Percentiles rank a stretch among this genome's conserved stretches.
Evolutionary conservation across 1,139 yeast genomes (phyloP).

Genomic region (Candida sp.): DNA sequence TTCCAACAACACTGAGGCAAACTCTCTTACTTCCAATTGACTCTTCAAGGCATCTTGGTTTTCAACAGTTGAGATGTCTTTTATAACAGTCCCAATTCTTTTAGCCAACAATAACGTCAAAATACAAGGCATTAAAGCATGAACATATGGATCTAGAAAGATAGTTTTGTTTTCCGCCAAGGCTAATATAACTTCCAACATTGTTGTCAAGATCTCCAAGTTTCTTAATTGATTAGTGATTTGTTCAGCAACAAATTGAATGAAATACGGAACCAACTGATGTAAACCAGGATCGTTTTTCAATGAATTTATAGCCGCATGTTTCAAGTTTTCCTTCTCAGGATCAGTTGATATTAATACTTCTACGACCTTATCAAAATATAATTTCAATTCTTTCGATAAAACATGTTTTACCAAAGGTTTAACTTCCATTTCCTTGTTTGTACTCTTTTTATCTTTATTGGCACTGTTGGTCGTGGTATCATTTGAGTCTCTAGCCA

Average conservation of each 20-base stretch:
- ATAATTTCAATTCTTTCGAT: constrained; percentile 89
- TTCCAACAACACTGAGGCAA: constrained; percentile 80
- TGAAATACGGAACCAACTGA: constrained; percentile 93
- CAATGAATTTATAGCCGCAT: constrained; percentile 81
- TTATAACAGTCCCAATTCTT: constrained; percentile 64
- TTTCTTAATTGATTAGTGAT: constrained; percentile 84
- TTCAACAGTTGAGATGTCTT: constrained; percentile 23
- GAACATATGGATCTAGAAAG: constrained; percentile 93
- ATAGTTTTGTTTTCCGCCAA: constrained; percentile 81
- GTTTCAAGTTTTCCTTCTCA: constrained; percentile 57
- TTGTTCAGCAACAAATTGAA: constrained; percentile 95
- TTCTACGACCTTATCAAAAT: constrained; percentile 86
- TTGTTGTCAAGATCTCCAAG: constrained; percentile 71
- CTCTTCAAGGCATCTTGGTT: constrained; percentile 32
- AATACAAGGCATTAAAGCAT: constrained; percentile 94
- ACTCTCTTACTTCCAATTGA: constrained; percentile 71
- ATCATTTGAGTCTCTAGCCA: constrained; percentile 19
- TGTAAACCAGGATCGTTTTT: constrained; percentile 95
- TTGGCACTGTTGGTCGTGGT: constrained; percentile 7
- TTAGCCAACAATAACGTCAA: constrained; percentile 87
- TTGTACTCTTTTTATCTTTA: constrained; percentile 30
- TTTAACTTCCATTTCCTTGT: constrained; percentile 71
- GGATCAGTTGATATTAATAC: constrained; percentile 65
- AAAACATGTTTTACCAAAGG: constrained; percentile 97
- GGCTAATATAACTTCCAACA: constrained; percentile 88